Evolutionary conservation across 202 grass and related monocot genomes (phyloP).

Genomic region (Musa balbisiana): DNA sequence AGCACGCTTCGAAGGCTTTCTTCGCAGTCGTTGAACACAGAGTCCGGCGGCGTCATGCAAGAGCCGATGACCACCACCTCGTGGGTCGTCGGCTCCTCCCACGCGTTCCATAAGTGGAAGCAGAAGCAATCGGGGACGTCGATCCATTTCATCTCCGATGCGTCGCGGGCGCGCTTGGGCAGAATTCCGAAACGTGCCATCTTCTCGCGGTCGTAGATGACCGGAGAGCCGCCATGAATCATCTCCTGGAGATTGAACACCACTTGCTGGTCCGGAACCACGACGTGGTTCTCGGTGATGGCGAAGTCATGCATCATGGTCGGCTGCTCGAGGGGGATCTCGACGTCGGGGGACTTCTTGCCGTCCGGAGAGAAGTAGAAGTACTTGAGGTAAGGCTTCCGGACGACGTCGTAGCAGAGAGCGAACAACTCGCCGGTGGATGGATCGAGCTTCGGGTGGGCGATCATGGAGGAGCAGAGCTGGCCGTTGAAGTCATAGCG

Average conservation of each 20-base stretch:
- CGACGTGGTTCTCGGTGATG: conserved; percentile 64
- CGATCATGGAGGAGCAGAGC: conserved; percentile 60
- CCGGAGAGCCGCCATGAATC: conserved; percentile 62
- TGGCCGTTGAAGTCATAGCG: conserved; percentile 68
- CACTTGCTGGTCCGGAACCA: conserved; percentile 74
- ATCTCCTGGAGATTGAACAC: conserved; percentile 78
- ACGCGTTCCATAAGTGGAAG: conserved; percentile 97
- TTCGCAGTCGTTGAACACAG: background rate
- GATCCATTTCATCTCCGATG: conserved; percentile 61
- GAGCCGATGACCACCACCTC: conserved; percentile 73
- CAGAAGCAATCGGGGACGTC: conserved; percentile 93
- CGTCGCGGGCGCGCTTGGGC: conserved; percentile 47
- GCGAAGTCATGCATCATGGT: conserved; percentile 96
- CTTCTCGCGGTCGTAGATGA: conserved; percentile 58
- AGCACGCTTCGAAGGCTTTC: background rate
- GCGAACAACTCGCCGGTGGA: conserved; percentile 54
- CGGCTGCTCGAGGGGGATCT: conserved; percentile 58
- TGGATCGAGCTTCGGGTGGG: conserved; percentile 78
- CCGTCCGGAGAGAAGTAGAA: conserved; percentile 57
- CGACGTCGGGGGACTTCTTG: conserved; percentile 53
- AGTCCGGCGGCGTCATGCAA: conserved; percentile 9
- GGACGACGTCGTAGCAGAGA: conserved; percentile 77
- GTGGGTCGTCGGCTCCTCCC: conserved; percentile 44
- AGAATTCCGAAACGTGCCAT: conserved; percentile 58
- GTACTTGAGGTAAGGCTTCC: conserved; percentile 57